Evolutionary conservation across 2,329 filamentous ascomycete species (phyloP).

Genomic region (Aotearoamyces nothofagi): DNA sequence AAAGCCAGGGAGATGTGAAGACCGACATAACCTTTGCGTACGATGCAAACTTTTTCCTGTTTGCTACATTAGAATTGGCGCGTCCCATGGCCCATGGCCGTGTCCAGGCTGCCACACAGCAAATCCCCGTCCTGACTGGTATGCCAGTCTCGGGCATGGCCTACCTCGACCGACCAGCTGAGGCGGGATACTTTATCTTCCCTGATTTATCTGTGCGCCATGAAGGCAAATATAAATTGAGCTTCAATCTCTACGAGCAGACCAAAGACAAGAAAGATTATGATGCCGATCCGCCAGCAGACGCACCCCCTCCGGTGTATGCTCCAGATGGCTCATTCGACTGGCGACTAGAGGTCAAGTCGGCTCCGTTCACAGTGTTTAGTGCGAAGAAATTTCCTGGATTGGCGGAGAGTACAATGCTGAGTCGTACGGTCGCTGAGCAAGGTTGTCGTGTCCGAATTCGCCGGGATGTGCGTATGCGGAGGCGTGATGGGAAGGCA

Average conservation of each 20-base stretch:
- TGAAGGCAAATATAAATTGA: slow-evolving; percentile 82
- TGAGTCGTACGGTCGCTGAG: slow-evolving; percentile 86
- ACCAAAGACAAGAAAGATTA: slow-evolving; percentile 73
- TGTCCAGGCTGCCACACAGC: slow-evolving; percentile 51
- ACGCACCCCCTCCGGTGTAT: slow-evolving; percentile 26
- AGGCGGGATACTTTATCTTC: slow-evolving; percentile 90
- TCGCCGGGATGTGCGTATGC: slow-evolving; percentile 83
- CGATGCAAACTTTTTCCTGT: slow-evolving; percentile 96
- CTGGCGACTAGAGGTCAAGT: slow-evolving; percentile 83
- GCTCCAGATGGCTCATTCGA: slow-evolving; percentile 40
- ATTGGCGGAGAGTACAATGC: slow-evolving; percentile 70
- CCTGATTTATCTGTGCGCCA: slow-evolving; percentile 92
- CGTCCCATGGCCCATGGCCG: slow-evolving; percentile 72
- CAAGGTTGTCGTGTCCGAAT: slow-evolving; percentile 96
- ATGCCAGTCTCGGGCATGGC: slow-evolving; percentile 93
- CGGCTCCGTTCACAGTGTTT: slow-evolving; percentile 72
- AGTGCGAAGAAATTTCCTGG: slow-evolving; percentile 99
- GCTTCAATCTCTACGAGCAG: slow-evolving; percentile 88
- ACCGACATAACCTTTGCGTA: slow-evolving; percentile 75
- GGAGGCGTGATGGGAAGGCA: slow-evolving; percentile 61
- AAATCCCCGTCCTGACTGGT: slow-evolving; percentile 76
- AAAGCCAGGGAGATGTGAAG: slow-evolving; percentile 43
- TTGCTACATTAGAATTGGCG: slow-evolving; percentile 77
- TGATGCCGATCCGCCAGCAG: slow-evolving; percentile 33
- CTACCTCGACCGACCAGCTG: slow-evolving; percentile 73